A percentile compares a stretch with the other conserved stretches of the same genome.
Evolutionary conservation across 805 yeast species (phyloP).

Genomic region (Metschnikowia lochheadii): DNA sequence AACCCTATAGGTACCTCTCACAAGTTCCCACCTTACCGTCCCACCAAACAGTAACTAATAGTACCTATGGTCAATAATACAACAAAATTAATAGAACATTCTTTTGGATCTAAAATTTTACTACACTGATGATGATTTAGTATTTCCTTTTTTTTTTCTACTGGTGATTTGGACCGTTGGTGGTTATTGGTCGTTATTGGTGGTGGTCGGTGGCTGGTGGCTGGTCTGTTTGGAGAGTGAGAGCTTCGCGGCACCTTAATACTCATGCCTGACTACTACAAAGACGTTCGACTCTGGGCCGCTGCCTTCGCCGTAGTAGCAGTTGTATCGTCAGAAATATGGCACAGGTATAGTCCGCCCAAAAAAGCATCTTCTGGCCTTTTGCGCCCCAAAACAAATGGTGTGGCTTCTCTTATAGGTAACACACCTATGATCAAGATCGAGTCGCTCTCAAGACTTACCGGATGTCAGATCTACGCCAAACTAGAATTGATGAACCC

Average conservation of each 20-base stretch:
- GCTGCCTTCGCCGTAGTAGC: conserved; percentile 17
- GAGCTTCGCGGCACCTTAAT: not conserved
- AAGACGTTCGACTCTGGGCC: conserved; percentile 12
- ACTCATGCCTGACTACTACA: conserved; percentile 3
- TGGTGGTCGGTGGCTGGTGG: no score
- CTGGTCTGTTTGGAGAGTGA: no score
- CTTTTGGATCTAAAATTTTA: no score
- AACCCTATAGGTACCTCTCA: no score
- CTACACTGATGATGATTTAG: no score
- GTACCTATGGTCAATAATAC: no score
- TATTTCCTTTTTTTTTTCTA: no score
- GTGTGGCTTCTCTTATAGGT: conserved; percentile 79
- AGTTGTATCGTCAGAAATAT: conserved; percentile 9
- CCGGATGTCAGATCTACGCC: conserved; percentile 83
- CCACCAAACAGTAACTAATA: no score
- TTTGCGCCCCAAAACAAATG: conserved; percentile 32
- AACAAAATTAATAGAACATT: no score
- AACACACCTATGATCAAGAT: conserved; percentile 82
- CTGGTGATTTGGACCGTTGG: no score
- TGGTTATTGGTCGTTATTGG: no score
- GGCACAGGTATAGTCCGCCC: conserved; percentile 2
- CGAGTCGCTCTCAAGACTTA: conserved; percentile 60
- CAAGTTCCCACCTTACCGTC: no score
- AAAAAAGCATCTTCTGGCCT: conserved; percentile 8
- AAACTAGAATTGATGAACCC: conserved; percentile 85